These are phyloP conservation scores for Solanum chaucha DNA, from an alignment of 257 asterid species.

Conservation along the genomic window DNA sequence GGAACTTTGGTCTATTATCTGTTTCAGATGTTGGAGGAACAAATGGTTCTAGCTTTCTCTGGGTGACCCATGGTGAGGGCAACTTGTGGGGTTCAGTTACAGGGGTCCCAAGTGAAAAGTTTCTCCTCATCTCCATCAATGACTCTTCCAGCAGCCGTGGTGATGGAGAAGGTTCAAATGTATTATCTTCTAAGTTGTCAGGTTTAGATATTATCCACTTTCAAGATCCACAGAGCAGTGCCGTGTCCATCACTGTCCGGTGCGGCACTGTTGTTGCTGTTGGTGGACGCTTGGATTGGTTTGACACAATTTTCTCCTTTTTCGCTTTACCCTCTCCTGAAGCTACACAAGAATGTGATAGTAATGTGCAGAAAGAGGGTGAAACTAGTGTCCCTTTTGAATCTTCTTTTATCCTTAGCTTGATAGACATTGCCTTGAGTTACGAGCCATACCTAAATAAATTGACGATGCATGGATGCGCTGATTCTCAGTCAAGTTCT, in stretches of 20 bases:
- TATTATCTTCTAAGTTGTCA: slow-evolving; percentile 53
- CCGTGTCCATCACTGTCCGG: slow-evolving; percentile 47
- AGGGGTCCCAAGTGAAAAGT: slow-evolving; percentile 45
- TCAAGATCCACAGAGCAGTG: slow-evolving; percentile 56
- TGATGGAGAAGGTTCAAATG: slow-evolving; percentile 86
- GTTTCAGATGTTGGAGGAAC: slow-evolving; percentile 77
- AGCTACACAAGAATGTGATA: slow-evolving; percentile 32
- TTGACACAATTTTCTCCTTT: slow-evolving; percentile 48
- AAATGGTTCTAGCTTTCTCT: slow-evolving; percentile 49
- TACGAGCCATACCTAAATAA: slow-evolving; percentile 63
- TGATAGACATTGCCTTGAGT: slow-evolving; percentile 79
- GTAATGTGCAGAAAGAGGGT: slow-evolving; percentile 21
- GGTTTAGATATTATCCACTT: slow-evolving; percentile 67
- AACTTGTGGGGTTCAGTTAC: slow-evolving; percentile 71
- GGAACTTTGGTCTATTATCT: slow-evolving; percentile 59
- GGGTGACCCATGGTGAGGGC: slow-evolving; percentile 71
- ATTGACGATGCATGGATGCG: slow-evolving; percentile 8
- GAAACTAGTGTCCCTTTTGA: slow-evolving; percentile 19
- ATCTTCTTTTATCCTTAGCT: slow-evolving; percentile 70
- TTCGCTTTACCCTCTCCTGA: slow-evolving; percentile 48
- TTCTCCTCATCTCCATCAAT: slow-evolving; percentile 75
- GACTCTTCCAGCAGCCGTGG: slow-evolving; percentile 82
- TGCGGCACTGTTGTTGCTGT: slow-evolving; percentile 73
- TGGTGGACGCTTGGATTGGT: slow-evolving; percentile 98
- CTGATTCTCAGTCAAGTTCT: slow-evolving; percentile 17